A percentile compares a stretch with the other conserved stretches of the same genome.
These are phyloP conservation scores for Ampelocalamus luodianensis DNA, from an alignment of 176 grass and related monocot genomes.

Conservation along the genomic window DNA sequence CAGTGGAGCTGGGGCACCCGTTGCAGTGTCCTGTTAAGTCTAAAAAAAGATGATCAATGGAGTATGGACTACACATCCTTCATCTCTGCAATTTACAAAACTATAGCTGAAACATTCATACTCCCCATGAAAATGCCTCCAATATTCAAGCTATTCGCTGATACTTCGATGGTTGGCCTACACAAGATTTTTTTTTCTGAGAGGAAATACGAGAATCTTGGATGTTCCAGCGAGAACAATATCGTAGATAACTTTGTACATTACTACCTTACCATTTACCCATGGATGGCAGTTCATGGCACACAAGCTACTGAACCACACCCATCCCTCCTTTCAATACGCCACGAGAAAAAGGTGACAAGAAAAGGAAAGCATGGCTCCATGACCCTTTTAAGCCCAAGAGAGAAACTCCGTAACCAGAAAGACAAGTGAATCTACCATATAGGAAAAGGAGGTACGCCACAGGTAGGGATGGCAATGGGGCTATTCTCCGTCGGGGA, in stretches of 20 bases:
- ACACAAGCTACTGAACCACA: neutral
- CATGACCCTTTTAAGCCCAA: slow-evolving; percentile 32
- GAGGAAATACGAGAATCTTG: neutral
- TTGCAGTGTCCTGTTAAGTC: too few species aligned
- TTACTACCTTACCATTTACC: neutral
- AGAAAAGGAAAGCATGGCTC: neutral
- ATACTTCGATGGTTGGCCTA: neutral
- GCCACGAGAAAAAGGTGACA: slow-evolving; percentile 12
- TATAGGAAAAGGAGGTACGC: slow-evolving; percentile 60
- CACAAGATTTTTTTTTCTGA: too few species aligned
- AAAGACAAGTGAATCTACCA: slow-evolving; percentile 67
- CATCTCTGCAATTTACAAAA: neutral
- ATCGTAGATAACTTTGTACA: neutral
- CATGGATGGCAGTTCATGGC: neutral
- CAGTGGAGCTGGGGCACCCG: too few species aligned
- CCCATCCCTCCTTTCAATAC: slow-evolving; percentile 27
- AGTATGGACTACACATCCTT: neutral
- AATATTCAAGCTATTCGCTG: neutral
- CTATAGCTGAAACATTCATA: neutral
- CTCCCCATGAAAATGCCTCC: neutral
- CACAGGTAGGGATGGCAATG: too few species aligned
- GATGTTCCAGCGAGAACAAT: neutral
- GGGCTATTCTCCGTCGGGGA: too few species aligned
- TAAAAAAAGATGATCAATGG: neutral
- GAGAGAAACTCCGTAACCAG: slow-evolving; percentile 26